Evolutionary conservation across 768 basidiomycete genomes (phyloP).

Genomic region (Kwoniella newhampshirensis): DNA sequence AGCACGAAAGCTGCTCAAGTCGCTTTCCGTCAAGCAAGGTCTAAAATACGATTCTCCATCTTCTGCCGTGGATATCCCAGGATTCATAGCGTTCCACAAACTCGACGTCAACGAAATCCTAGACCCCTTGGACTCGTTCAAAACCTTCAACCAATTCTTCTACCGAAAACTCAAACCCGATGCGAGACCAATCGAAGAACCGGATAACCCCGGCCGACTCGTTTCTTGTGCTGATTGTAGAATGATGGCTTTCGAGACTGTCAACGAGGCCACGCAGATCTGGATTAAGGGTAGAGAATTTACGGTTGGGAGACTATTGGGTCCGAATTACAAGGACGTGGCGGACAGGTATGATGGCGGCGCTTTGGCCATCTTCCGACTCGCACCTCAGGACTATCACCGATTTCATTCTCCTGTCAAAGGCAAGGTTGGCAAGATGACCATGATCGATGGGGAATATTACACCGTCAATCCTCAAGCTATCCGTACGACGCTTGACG

Average conservation of each 20-base stretch:
- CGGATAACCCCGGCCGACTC: constrained; percentile 71
- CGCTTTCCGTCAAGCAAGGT: constrained; percentile 89
- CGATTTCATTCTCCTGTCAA: constrained; percentile 63
- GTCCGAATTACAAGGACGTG: constrained; percentile 70
- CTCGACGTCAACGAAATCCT: constrained; percentile 77
- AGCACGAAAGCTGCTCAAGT: constrained; percentile 82
- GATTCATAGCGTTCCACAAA: constrained; percentile 86
- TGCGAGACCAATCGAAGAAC: constrained; percentile 72
- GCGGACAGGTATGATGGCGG: constrained; percentile 74
- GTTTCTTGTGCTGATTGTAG: constrained; percentile 94
- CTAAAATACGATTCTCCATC: constrained; percentile 84
- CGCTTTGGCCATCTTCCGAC: constrained; percentile 73
- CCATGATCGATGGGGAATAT: constrained; percentile 82
- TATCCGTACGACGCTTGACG: constrained; percentile 81
- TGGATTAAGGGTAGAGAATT: constrained; percentile 99
- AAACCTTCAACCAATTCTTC: constrained; percentile 92
- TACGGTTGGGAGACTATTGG: constrained; percentile 72
- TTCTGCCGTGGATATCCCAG: constrained; percentile 76
- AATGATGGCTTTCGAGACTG: constrained; percentile 88
- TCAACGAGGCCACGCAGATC: constrained; percentile 77
- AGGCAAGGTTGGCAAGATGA: constrained; percentile 71
- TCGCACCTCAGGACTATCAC: constrained; percentile 76
- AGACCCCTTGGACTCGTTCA: constrained; percentile 79
- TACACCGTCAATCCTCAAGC: constrained; percentile 99
- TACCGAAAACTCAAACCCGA: constrained; percentile 77